Conservation (phyloP, 2,329 filamentous ascomycete genomes). For the Monosporascus sp. region DNA sequence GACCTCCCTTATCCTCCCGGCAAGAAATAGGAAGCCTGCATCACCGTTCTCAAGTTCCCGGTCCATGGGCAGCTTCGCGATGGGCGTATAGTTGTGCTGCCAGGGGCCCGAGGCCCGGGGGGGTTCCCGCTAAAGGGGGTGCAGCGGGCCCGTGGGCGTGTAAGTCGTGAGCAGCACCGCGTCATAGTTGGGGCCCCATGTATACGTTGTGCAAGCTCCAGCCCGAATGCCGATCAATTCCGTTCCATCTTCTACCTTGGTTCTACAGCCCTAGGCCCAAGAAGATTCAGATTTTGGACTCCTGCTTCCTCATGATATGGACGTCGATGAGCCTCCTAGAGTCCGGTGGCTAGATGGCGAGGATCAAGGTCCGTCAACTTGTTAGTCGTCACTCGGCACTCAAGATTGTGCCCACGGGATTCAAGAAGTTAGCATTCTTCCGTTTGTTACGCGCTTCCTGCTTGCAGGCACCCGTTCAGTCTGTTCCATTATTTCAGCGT, state of each 20-base stretch:
- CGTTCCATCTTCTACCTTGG: constrained; percentile 31
- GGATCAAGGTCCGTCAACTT: too few species aligned
- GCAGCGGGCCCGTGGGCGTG: constrained; percentile 42
- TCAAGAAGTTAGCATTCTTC: too few species aligned
- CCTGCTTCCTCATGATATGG: constrained; percentile 31
- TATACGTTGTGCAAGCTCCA: constrained; percentile 33
- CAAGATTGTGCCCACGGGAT: too few species aligned
- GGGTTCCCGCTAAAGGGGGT: constrained; percentile 39
- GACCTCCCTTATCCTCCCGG: constrained; percentile 49
- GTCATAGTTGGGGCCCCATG: constrained; percentile 23
- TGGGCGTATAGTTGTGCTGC: constrained; percentile 45
- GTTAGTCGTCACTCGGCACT: too few species aligned
- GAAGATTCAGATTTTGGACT: constrained; percentile 30
- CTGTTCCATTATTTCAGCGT: too few species aligned
- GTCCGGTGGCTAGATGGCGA: constrained; percentile 18
- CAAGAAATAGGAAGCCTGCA: constrained; percentile 29
- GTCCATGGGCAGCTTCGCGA: constrained; percentile 27
- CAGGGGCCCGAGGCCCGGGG: constrained; percentile 27
- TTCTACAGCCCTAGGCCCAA: constrained; percentile 25
- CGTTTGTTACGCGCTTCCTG: too few species aligned
- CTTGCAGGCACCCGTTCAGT: too few species aligned
- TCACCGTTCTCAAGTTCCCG: constrained; percentile 20
- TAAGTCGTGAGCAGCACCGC: constrained; percentile 29
- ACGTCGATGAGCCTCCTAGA: constrained; percentile 31
- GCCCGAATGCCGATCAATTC: constrained; percentile 23